phyloP scores from a whole-genome alignment of 2,329 filamentous ascomycete species.

The Rhexocercosporidium sp. region DNA sequence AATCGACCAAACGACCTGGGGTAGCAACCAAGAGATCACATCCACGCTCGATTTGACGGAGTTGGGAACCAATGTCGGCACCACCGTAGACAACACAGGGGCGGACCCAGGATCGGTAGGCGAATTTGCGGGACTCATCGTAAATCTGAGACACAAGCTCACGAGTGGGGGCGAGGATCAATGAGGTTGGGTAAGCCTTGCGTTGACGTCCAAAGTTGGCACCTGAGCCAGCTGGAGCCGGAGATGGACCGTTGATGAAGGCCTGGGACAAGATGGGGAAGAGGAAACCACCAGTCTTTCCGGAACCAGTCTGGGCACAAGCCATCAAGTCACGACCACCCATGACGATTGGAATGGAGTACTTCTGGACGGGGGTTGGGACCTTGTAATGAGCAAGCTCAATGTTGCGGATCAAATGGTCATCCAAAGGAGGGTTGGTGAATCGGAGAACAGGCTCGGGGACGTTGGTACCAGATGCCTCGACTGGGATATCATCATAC shows the following conservation, averaged over 20 bases:
- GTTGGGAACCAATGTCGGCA: conserved; percentile 97
- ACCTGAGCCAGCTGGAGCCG: conserved; percentile 64
- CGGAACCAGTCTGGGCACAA: conserved; percentile 98
- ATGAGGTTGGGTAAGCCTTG: conserved; percentile 95
- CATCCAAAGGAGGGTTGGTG: conserved; percentile 92
- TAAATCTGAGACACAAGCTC: conserved; percentile 99
- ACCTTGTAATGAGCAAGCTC: conserved; percentile 92
- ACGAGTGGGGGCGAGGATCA: conserved; percentile 95
- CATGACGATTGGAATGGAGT: conserved; percentile 99
- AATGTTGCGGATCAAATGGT: conserved; percentile 93
- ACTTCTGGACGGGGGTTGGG: conserved; percentile 97
- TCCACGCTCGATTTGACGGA: conserved; percentile 96
- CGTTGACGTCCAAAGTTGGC: conserved; percentile 89
- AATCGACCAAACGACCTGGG: conserved; percentile 93
- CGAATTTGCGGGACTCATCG: conserved; percentile 96
- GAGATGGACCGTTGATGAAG: conserved; percentile 84
- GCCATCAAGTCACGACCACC: conserved; percentile 98
- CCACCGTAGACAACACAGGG: conserved; percentile 99
- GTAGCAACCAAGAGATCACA: conserved; percentile 98
- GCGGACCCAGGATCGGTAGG: conserved; percentile 98
- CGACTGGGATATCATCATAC: conserved; percentile 99
- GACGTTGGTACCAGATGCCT: conserved; percentile 91
- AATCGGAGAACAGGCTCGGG: conserved; percentile 91
- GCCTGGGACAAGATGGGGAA: conserved; percentile 99
- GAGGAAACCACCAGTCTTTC: conserved; percentile 99